phyloP scores from a whole-genome alignment of 495 filamentous ascomycete genomes.

The Trichoderma erinaceum region DNA sequence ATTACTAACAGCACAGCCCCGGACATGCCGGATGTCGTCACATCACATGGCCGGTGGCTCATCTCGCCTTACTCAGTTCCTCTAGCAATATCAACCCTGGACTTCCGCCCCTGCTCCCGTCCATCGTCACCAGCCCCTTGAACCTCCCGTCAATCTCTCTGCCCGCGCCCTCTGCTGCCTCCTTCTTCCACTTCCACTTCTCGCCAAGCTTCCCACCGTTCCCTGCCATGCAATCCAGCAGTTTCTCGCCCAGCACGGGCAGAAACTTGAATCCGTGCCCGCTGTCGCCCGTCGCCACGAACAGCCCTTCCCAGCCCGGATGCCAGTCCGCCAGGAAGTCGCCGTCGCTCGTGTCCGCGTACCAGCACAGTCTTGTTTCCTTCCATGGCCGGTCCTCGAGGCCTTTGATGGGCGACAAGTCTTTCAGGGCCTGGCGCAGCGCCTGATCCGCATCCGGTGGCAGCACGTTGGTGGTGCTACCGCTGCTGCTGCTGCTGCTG shows the following conservation, averaged over 20 bases:
- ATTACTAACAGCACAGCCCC: background rate
- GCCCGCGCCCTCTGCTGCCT: constrained; percentile 19
- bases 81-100: constrained; percentile 50
- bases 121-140: constrained; percentile 44
- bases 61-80: constrained; percentile 35
- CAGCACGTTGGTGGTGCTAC: constrained; percentile 29
- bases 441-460: constrained; percentile 55
- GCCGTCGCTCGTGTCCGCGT: constrained; percentile 72
- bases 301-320: constrained; percentile 58
- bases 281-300: constrained; percentile 77
- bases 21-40: background rate
- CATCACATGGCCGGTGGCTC: background rate
- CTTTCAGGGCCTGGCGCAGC: constrained; percentile 53
- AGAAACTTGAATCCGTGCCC: constrained; percentile 89
- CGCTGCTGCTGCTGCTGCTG: constrained; percentile 31
- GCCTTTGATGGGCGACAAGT: constrained; percentile 51
- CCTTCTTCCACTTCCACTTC: constrained; percentile 63
- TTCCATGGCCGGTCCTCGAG: constrained; percentile 59
- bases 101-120: constrained; percentile 59
- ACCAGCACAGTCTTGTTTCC: constrained; percentile 79
- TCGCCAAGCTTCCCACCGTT: constrained; percentile 51
- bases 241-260: constrained; percentile 73
- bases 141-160: constrained; percentile 10
- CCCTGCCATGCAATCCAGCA: constrained; percentile 59
- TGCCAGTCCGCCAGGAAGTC: constrained; percentile 80